Base-by-base conservation (phyloP, 2,329 filamentous ascomycete species). In the Myriosclerotinia scirpicola region DNA sequence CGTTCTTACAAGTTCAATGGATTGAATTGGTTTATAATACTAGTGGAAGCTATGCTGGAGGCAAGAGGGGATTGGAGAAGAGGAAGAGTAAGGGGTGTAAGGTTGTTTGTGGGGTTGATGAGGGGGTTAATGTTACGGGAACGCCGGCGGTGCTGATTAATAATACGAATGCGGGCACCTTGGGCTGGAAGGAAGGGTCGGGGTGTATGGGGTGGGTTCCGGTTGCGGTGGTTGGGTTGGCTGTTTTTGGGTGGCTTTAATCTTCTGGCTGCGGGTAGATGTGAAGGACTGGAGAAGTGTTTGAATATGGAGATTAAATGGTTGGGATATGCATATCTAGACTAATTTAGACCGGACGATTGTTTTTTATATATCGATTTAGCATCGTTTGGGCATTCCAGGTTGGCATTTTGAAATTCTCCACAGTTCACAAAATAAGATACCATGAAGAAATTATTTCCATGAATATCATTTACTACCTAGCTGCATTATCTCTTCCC, bases 21-120 rank as follows among this genome's bases (percentile, higher is more conserved):
- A 75, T 76, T n/a, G 73, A 76, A 56, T 36, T 75, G 8, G 74
- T 67, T 0, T 76, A 70, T 59, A 76, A 76, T 65, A 74, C 71
- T 2, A 73, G 70, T 62, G 73, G 73, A 2, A 55, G 68, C 1
- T 70, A 70, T 62, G 68, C 34, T 8, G 68, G 68, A 5, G 48
- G n/a, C 5, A 68, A 68, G 56, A 69, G 61, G 17, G 40, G 30
- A 5, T 7, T 62, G 30, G 42, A 20, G 66, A 73, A 72, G 58
- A 69, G 72, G 46, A 73, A 72, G 36, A 64, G 50, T 14, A 54
- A 68, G 2, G 72, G 73, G 1, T 75, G 74, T 61, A 59, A 72
- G 36, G 72, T 72, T 34, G 73, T 75, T 30, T 75, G 73, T 62
- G 67, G 71, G 42, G 60, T 75, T 34, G 74, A 75, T 66, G 72